Evolutionary conservation across 495 filamentous ascomycete genomes (phyloP), one percentile per base, ranked within the genome.

Genomic region (Mytilinidion resinicola): DNA sequence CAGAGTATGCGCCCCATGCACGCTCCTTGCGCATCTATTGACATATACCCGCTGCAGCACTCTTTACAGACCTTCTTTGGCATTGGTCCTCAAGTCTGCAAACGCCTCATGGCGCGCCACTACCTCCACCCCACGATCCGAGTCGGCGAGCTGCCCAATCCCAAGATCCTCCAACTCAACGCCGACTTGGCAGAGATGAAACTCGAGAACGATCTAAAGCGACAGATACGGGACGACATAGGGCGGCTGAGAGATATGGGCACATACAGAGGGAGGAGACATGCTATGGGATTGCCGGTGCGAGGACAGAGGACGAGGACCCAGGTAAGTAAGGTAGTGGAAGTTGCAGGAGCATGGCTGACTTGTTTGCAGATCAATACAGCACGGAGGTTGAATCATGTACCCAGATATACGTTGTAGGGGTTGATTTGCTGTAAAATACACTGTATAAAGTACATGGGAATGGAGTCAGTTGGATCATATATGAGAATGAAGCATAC

Each of bases 51-150:
- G n/a, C 21, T 51, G 46, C 69, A 96, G 89, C 88, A 86, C 80
- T 84, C 87, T 12, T 86, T 97, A 55, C 77, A 91, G 73, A 76
- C 77, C 49, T 96, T 97, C 83, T 97, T 96, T 74, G 91, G 89
- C 51, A 81, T 97, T 60, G 93, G 93, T 9, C 78, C 81, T 49
- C 78, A 85, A 53, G 74, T 82, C 15, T 86, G 87, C 41, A 73
- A 78, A 11, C 84, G 85, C 54, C 81, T 98, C 57, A 82, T 96
- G 66, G 88, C 95, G 63, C 90, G 88, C 65, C 85, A 88, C 74
- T 82, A 82, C 68, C 95, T 98, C 72, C 88, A 95, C 73, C 83
- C 86, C 19, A 84, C 78, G 43, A 89, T 89, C 58, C 83, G 82
- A 68, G 77, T 96, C 53, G 84, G 86, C 68, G 76, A 80, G 3